phyloP scores from a whole-genome alignment of 2,329 filamentous ascomycete genomes.

The Penicillium hordei region DNA sequence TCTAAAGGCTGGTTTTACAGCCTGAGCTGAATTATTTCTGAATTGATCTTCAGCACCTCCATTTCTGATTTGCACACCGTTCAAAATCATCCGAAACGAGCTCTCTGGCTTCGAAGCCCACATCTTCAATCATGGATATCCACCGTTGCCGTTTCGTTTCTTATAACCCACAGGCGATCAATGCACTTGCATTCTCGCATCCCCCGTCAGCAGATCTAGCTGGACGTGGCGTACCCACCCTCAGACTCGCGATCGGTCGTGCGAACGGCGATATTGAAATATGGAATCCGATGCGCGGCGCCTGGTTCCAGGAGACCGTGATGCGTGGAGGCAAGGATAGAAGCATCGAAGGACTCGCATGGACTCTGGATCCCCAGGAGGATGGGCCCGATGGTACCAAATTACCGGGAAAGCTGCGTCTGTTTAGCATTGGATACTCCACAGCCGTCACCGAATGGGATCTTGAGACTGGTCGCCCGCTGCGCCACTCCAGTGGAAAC shows the following conservation, averaged over 20 bases:
- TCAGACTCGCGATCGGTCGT: conserved; percentile 83
- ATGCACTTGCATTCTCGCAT: conserved; percentile 91
- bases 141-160: conserved; percentile 96
- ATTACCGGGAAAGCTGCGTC: conserved; percentile 69
- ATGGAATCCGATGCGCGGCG: conserved; percentile 82
- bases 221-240: conserved; percentile 55
- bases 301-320: conserved; percentile 87
- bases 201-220: conserved; percentile 51
- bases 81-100: conserved; percentile 13
- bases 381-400: conserved; percentile 55
- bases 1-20: conserved; percentile 20
- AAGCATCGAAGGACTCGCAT: conserved; percentile 85
- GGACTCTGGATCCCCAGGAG: conserved; percentile 83
- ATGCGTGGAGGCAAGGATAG: conserved; percentile 80
- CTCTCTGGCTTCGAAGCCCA: conserved; percentile 19
- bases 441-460: conserved; percentile 95
- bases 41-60: conserved; percentile 19
- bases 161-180: conserved; percentile 88
- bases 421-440: conserved; percentile 96
- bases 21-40: conserved; percentile 15
- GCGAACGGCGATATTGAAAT: conserved; percentile 97
- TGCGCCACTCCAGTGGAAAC: conserved; percentile 83
- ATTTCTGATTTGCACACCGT: conserved; percentile 12
- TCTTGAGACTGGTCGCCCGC: conserved; percentile 72
- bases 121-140: conserved; percentile 70